Conservation (phyloP, 352 stramenopile genomes). For the Phytophthora macrochlamydospora region DNA sequence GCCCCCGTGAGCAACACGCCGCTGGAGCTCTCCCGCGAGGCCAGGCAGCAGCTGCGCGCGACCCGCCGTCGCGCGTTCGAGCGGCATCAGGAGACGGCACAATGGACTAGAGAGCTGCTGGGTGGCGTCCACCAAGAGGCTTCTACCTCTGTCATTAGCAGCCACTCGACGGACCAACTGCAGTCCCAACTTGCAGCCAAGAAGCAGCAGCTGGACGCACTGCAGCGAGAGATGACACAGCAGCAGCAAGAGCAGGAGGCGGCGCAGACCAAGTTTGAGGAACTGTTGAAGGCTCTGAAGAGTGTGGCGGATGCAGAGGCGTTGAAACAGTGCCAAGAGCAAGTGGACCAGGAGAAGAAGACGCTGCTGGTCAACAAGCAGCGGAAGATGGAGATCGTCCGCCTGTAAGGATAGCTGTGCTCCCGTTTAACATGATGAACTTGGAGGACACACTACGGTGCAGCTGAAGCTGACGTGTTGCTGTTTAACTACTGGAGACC, state of each 20-base stretch:
- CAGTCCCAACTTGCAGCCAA: constrained; percentile 17
- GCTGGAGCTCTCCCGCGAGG: constrained; percentile 51
- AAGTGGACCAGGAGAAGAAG: constrained; percentile 27
- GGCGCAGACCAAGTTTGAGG: constrained; percentile 35
- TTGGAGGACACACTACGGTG: neutral
- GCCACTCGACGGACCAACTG: constrained; percentile 19
- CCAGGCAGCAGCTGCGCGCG: constrained; percentile 51
- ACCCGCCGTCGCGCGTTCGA: constrained; percentile 62
- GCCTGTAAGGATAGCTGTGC: constrained; percentile 24
- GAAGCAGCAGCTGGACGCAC: constrained; percentile 16
- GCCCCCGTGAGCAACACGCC: constrained; percentile 34
- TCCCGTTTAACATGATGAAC: neutral
- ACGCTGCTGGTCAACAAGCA: constrained; percentile 19
- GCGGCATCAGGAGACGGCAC: constrained; percentile 68
- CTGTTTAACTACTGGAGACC: too few relatives aligned
- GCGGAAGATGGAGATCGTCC: constrained; percentile 51
- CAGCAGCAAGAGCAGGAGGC: constrained; percentile 21
- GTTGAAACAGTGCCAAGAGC: constrained; percentile 28
- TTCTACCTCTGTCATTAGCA: constrained; percentile 8
- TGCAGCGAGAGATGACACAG: constrained; percentile 24
- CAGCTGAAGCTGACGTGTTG: too few relatives aligned
- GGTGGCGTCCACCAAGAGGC: constrained; percentile 1
- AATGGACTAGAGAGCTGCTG: constrained; percentile 55
- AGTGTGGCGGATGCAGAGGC: constrained; percentile 17
- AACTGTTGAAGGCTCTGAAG: constrained; percentile 37